Evolutionary conservation across 768 basidiomycete species (phyloP).

Genomic region (Lactarius hengduanensis): DNA sequence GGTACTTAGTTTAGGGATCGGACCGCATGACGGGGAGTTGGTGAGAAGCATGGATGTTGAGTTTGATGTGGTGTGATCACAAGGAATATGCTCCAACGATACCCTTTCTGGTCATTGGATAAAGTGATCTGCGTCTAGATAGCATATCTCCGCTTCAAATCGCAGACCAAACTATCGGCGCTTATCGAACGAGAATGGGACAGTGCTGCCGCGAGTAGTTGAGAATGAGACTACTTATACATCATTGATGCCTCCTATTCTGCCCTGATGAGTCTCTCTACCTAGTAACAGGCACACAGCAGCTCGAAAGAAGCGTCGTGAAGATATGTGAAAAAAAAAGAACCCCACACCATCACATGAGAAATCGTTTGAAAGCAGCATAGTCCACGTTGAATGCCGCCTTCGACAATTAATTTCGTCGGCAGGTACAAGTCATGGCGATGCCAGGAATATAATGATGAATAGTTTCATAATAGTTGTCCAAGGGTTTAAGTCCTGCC

Average conservation of each 20-base stretch:
- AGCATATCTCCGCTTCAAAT: slow-evolving; percentile 1
- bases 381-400: neutral
- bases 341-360: neutral
- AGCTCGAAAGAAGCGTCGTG: neutral
- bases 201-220: neutral
- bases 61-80: slow-evolving; percentile 3
- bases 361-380: neutral
- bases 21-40: slow-evolving; percentile 2
- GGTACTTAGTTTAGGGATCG: neutral
- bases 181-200: neutral
- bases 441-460: neutral
- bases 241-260: neutral
- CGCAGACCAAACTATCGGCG: neutral
- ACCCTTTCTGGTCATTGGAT: neutral
- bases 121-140: neutral
- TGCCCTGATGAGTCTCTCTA: neutral
- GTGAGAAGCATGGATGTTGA: slow-evolving; percentile 3
- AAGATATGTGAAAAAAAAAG: neutral
- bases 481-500: too few relatives aligned
- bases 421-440: too few relatives aligned
- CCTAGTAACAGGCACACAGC: neutral
- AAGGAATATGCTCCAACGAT: neutral
- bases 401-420: too few relatives aligned
- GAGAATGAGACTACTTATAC: too few relatives aligned
- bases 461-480: too few relatives aligned